Base-by-base conservation (phyloP, 2,329 filamentous ascomycete genomes). In the Penicillium sp. region DNA sequence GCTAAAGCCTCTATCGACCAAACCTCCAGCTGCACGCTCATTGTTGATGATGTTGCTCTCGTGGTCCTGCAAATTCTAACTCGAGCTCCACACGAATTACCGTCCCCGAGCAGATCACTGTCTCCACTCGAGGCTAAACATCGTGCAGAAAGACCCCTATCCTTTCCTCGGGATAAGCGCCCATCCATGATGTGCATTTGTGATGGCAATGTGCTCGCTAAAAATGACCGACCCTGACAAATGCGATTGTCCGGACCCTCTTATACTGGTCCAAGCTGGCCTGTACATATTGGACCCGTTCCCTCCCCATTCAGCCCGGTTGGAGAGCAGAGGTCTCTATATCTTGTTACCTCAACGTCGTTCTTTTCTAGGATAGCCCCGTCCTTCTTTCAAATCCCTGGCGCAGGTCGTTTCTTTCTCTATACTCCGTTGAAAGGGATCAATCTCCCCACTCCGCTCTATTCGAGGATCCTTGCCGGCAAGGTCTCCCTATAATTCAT, bases 401-500 rank as follows among this genome's bases (percentile, higher is more conserved):
- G 35, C 35, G 36, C 43, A 39, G 36, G 31, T 28, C 16, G 19
- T 13, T 37, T 35, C 13, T 13, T 18, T 38, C 43, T 41, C 41
- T 25, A 44, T 25, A 34, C 20, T 20, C 7, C 11, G 25, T 13
- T 27, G 25, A 13, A 9, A 27, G 25, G 25, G 21, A 7, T 23
- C 21, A 23, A n/a, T n/a, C n/a, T n/a, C n/a, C n/a, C n/a, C n/a
- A n/a, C n/a, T n/a, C n/a, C n/a, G n/a, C n/a, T n/a, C 31, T 17
- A 17, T 17, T 29, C 27, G 16, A 28, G 20, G 10, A 43, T 7
- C 43, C 51, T 54, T 51, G 50, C 50, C 21, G 47, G 49, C 47
- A 47, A 49, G 47, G 47, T n/a, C n/a, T n/a, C n/a, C n/a, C n/a
- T n/a, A n/a, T n/a, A n/a, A n/a, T n/a, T n/a, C n/a, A n/a, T n/a